phyloP scores from a whole-genome alignment of 768 basidiomycete genomes.

The Cystofilobasidium capitatum region DNA sequence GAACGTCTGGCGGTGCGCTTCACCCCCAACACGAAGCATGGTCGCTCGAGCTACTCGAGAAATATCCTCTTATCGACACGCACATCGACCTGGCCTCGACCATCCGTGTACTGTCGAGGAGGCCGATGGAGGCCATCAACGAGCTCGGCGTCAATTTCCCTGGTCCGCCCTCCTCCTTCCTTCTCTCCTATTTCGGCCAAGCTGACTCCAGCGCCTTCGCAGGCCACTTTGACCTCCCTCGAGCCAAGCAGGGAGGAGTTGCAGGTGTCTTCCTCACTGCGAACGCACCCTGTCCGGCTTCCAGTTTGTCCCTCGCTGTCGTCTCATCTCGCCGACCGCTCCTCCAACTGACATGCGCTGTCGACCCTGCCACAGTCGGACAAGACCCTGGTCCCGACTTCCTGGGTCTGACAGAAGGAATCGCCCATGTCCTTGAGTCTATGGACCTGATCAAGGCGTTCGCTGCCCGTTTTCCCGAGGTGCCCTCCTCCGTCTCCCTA shows the following conservation, averaged over 20 bases:
- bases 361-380: neutral
- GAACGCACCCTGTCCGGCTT: conserved; percentile 17
- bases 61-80: conserved; percentile 25
- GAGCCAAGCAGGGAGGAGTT: conserved; percentile 21
- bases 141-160: conserved; percentile 9
- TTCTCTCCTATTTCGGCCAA: neutral
- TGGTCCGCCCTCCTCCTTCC: neutral
- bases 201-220: neutral
- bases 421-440: conserved; percentile 27
- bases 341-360: neutral
- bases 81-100: conserved; percentile 25
- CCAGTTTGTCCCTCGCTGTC: conserved; percentile 11
- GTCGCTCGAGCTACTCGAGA: neutral
- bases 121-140: conserved; percentile 17
- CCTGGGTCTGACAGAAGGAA: conserved; percentile 1
- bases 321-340: conserved; percentile 8
- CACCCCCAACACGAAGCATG: neutral
- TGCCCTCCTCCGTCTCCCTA: neutral
- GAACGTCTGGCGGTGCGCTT: neutral
- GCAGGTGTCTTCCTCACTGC: conserved; percentile 26
- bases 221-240: conserved; percentile 27
- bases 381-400: conserved; percentile 8
- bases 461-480: neutral
- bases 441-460: conserved; percentile 27
- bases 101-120: conserved; percentile 11